Base-by-base conservation (phyloP, 257 asterid species). In the Leonotis leonurus region DNA sequence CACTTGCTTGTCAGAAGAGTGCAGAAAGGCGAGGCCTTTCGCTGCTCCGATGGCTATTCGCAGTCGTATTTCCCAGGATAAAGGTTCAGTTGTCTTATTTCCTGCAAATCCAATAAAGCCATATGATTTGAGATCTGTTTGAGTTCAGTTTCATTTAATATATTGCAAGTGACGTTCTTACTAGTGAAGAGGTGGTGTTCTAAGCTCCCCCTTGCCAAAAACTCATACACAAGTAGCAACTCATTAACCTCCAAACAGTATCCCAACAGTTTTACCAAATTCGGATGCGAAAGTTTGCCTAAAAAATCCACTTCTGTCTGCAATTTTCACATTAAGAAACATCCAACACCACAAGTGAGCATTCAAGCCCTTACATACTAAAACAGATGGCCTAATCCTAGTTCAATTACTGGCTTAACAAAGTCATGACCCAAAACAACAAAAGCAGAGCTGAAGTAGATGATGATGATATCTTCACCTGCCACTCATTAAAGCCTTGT, bases 181-280 rank as follows among this genome's bases (percentile, higher is more conserved):
- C 87, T 67, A 60, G 80, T 73, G 45, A 81, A 81, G 20, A 81
- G 80, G 73, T 81, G 87, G 77, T 73, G 72, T 55, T 75, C 87
- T 17, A 81, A 63, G 80, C 87, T 81, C 45, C 85, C 89, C 45
- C 40, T 82, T 29, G n/a, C 77, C 81, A 82, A 69, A 51, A 69
- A 82, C 69, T 82, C 85, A 1, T 82, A 82, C 0, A 82, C 84
- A 10, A 81, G 84, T 27, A 81, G 13, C 17, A 78, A 65, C 67
- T 81, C 84, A 60, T 36, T 58, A 29, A 70, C 80, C 8, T 81
- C 84, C 77, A 72, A 73, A 67, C 87, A 81, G 70, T 78, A 81
- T 27, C 87, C 87, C 82, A 81, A 65, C 27, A 81, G 82, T 77
- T 63, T 75, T 16, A 81, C 87, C 78, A 81, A 63, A 70, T 81